Base-by-base conservation (phyloP, 2,329 filamentous ascomycete species). In the Penicillium capsulatum region DNA sequence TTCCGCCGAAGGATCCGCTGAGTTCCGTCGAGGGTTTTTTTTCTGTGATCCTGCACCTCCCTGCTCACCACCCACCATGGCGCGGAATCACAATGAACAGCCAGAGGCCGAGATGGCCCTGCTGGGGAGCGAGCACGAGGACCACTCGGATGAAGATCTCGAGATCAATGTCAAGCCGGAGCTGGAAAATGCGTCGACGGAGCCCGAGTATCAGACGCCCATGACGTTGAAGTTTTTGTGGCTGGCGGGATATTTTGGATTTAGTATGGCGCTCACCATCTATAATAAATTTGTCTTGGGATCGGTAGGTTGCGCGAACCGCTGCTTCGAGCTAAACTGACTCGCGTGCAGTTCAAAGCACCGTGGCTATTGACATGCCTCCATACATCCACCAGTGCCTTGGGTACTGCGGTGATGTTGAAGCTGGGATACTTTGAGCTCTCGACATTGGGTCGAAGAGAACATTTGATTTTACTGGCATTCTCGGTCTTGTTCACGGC, bases 281-380 rank as follows among this genome's bases (percentile, higher is more conserved):
- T 45, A 48, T 31, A 48, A 48, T 15, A 48, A 48, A 34, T 31
- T 48, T 13, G 40, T 48, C 31, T 24, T 48, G 16, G 42, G 42
- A 44, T 41, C 42, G 26, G 46, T 48, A 17, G 32, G 42, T 30
- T 4, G 7, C 14, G 14, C 4, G 7, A 15, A n/a, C 19, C 9
- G 8, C 20, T 24, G 28, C 4, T 13, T 6, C 24, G 16, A 11
- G 17, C 31, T 35, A 29, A 40, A 24, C 14, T 22, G 10, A 7
- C 3, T 4, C 31, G 7, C 27, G 20, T 27, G 15, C 9, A 48
- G 46, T 48, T 48, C 32, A 38, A 43, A 36, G 35, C 40, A 22
- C 46, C 46, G 1, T 48, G 46, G 46, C 37, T 48, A 11, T 27
- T 48, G 15, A 48, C 46, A 3, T 45, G 42, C 24, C 35, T 48